phyloP scores from a whole-genome alignment of 2,329 filamentous ascomycete genomes.

The Botrytis galanthina region DNA sequence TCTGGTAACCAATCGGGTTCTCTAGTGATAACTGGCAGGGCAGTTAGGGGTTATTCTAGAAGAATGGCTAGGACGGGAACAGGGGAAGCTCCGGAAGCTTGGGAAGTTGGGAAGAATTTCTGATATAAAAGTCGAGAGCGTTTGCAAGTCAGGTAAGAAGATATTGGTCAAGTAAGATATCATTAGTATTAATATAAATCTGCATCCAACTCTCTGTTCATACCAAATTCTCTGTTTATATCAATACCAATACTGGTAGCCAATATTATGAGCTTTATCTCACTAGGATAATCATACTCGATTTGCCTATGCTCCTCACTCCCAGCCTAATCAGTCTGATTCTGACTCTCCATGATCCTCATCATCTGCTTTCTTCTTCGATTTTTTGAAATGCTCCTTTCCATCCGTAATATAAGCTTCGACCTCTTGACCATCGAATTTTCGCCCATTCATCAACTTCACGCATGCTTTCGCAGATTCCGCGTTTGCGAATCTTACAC shows the following conservation, averaged over 20 bases:
- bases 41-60: neutral
- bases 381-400: conserved; percentile 70
- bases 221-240: neutral
- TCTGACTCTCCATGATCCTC: conserved; percentile 19
- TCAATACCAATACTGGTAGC: neutral
- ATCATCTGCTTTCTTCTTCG: conserved; percentile 50
- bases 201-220: neutral
- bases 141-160: neutral
- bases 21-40: neutral
- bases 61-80: neutral
- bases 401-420: conserved; percentile 70
- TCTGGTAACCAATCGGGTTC: conserved; percentile 5
- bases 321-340: neutral
- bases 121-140: neutral
- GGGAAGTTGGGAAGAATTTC: conserved; percentile 4
- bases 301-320: neutral
- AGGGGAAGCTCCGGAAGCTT: conserved; percentile 13
- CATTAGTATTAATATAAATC: neutral
- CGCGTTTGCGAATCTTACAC: conserved; percentile 73
- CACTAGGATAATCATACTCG: conserved; percentile 2
- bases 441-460: conserved; percentile 73
- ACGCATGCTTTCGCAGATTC: conserved; percentile 73
- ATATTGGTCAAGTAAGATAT: neutral
- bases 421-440: conserved; percentile 70
- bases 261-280: neutral